Evolutionary conservation across 495 filamentous ascomycete species (phyloP).

Genomic region (Aspergillus sparsus): DNA sequence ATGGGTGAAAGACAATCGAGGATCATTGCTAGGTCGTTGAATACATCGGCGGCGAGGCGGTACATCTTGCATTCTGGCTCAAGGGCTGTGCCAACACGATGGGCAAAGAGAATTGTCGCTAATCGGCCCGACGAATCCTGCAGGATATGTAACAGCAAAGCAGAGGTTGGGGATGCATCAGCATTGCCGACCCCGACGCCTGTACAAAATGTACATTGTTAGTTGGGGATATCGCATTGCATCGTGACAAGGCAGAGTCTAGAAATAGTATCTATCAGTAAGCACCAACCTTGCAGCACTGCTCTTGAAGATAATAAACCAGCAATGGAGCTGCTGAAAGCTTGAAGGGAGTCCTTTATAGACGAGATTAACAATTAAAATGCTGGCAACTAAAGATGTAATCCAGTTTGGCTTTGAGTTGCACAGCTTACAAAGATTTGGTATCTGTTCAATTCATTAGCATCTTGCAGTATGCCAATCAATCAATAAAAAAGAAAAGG

Average conservation of each 20-base stretch:
- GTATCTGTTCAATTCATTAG: slow-evolving; percentile 52
- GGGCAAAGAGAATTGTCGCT: slow-evolving; percentile 89
- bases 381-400: too few species aligned
- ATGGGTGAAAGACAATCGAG: slow-evolving; percentile 84
- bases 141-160: slow-evolving; percentile 80
- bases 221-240: not conserved
- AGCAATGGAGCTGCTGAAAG: slow-evolving; percentile 92
- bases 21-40: slow-evolving; percentile 90
- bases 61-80: slow-evolving; percentile 96
- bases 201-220: slow-evolving; percentile 25
- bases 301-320: slow-evolving; percentile 85
- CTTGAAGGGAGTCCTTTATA: slow-evolving; percentile 84
- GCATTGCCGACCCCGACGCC: slow-evolving; percentile 90
- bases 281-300: slow-evolving; percentile 71
- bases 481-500: slow-evolving; percentile 7
- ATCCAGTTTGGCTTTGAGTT: not conserved
- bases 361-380: too few species aligned
- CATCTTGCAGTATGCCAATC: slow-evolving; percentile 13
- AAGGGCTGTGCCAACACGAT: slow-evolving; percentile 79
- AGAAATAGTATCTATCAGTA: not conserved
- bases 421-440: slow-evolving; percentile 60
- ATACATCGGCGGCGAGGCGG: slow-evolving; percentile 83
- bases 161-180: slow-evolving; percentile 78
- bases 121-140: slow-evolving; percentile 84
- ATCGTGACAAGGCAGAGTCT: slow-evolving; percentile 1